These are phyloP conservation scores for Calonectria hawksworthii DNA, from an alignment of 2,329 filamentous ascomycete species.

Conservation along the genomic window DNA sequence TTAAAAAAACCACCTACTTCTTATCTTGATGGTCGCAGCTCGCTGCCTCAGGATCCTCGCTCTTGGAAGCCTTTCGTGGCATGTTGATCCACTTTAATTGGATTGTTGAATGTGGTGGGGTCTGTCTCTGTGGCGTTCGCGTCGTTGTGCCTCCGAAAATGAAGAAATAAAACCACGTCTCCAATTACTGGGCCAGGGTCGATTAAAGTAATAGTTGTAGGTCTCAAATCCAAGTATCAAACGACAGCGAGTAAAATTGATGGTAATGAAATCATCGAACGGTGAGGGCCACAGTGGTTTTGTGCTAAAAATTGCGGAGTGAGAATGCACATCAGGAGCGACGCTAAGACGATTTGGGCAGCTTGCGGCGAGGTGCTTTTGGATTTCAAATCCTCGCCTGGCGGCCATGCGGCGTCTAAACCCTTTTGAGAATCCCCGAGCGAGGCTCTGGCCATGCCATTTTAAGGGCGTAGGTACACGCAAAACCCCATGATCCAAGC, in stretches of 20 bases:
- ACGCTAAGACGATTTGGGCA: background rate
- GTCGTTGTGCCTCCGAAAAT: background rate
- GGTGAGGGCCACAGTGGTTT: constrained; percentile 1
- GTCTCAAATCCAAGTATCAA: background rate
- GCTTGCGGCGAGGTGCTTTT: background rate
- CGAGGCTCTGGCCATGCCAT: background rate
- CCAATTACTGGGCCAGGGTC: background rate
- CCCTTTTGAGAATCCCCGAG: background rate
- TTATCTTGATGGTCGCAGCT: background rate
- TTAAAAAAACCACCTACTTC: background rate
- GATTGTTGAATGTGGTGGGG: background rate
- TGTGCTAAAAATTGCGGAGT: background rate
- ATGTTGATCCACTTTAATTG: background rate
- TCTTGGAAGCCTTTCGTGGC: background rate
- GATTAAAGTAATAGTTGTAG: background rate
- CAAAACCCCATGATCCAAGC: background rate
- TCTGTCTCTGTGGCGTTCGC: too few species aligned
- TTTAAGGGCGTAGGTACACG: background rate
- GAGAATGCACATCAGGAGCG: background rate
- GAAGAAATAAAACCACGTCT: too few species aligned
- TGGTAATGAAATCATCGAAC: constrained; percentile 6
- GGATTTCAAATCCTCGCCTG: background rate
- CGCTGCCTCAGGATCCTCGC: background rate
- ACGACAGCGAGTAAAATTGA: background rate
- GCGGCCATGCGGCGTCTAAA: background rate